Evolutionary conservation across 148 eudicot genomes (phyloP).

Genomic region (Cornus kousa): DNA sequence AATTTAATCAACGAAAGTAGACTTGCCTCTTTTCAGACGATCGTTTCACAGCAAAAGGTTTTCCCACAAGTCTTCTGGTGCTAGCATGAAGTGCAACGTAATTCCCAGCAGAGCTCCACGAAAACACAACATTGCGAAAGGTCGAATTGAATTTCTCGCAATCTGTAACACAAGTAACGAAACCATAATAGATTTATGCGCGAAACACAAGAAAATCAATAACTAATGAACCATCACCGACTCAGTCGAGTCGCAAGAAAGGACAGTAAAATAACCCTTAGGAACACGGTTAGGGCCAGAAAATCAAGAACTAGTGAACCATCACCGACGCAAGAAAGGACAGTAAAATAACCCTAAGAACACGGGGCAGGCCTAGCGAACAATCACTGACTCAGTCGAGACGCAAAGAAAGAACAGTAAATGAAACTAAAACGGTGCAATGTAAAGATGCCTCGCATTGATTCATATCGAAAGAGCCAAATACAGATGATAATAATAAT

Average conservation of each 20-base stretch:
- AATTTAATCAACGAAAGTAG: neutral
- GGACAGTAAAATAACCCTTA: neutral
- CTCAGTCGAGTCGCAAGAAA: neutral
- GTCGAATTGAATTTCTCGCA: conserved; percentile 24
- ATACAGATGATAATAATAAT: neutral
- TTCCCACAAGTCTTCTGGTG: conserved; percentile 30
- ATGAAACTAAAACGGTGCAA: neutral
- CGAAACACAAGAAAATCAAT: neutral
- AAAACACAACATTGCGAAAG: conserved; percentile 32
- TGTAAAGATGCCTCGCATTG: neutral
- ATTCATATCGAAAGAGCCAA: neutral
- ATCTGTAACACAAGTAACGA: conserved; percentile 23
- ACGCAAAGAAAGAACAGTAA: neutral
- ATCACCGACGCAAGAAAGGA: neutral
- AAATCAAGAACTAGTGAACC: neutral
- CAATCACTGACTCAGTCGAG: neutral
- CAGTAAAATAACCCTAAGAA: no score
- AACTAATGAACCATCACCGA: neutral
- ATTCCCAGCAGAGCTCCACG: conserved; percentile 61
- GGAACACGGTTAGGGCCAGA: neutral
- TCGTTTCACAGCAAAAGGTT: conserved; percentile 31
- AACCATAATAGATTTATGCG: conserved; percentile 19
- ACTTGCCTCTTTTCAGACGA: conserved; percentile 51
- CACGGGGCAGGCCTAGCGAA: neutral
- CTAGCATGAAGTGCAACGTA: conserved; percentile 46